Evolutionary conservation across 108 stramenopile species (phyloP).

Genomic region (Ochromonas danica): DNA sequence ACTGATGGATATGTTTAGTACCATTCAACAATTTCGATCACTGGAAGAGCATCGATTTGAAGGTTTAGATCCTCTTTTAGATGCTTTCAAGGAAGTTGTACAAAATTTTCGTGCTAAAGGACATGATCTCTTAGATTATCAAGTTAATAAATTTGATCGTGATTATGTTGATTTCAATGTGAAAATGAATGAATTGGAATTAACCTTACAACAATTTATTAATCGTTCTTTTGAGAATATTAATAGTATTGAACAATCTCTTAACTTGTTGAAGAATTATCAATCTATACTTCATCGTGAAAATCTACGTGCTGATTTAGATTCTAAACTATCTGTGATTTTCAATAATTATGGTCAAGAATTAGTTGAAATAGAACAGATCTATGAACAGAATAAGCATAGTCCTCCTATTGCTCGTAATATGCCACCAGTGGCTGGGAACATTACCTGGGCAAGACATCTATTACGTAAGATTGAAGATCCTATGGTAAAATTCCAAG

Average conservation of each 20-base stretch:
- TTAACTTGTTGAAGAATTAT: conserved; percentile 56
- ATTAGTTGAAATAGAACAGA: conserved; percentile 53
- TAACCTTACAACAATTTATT: conserved; percentile 56
- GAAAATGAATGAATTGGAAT: conserved; percentile 60
- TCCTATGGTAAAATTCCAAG: conserved; percentile 60
- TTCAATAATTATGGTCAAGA: conserved; percentile 65
- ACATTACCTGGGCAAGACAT: conserved; percentile 66
- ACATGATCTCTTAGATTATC: conserved; percentile 63
- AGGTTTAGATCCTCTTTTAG: conserved; percentile 49
- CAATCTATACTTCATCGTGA: conserved; percentile 59
- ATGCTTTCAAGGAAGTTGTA: conserved; percentile 49
- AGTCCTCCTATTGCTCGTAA: conserved; percentile 57
- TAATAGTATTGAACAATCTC: conserved; percentile 56
- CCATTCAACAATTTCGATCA: conserved; percentile 58
- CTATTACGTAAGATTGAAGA: conserved; percentile 61
- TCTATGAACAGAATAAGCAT: conserved; percentile 62
- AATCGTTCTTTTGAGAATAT: conserved; percentile 60
- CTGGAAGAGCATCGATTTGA: conserved; percentile 19
- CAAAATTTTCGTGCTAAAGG: conserved; percentile 48
- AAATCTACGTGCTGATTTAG: conserved; percentile 55
- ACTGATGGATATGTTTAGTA: conserved; percentile 62
- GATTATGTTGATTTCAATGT: conserved; percentile 69
- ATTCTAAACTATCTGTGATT: conserved; percentile 54
- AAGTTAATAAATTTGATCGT: conserved; percentile 61
- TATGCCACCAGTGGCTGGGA: conserved; percentile 67